Percentiles rank a stretch among this genome's conserved stretches.
phyloP scores from a whole-genome alignment of 2,329 filamentous ascomycete genomes.

The Alternaria sp. region DNA sequence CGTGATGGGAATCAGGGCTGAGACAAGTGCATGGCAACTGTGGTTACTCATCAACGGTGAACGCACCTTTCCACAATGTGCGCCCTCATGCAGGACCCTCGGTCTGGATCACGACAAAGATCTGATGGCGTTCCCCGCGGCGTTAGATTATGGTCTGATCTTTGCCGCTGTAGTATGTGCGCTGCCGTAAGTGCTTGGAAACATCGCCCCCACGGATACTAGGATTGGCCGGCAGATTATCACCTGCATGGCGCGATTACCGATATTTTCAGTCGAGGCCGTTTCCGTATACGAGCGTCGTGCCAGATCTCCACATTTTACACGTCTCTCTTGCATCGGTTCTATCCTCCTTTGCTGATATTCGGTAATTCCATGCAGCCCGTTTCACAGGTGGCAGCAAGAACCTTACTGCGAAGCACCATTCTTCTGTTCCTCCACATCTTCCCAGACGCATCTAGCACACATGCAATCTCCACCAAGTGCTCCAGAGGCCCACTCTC shows the following conservation, averaged over 20 bases:
- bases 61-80: conserved; percentile 3
- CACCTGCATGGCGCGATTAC: conserved; percentile 1
- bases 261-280: background rate
- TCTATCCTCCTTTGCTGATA: background rate
- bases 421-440: conserved; percentile 13
- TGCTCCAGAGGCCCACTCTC: conserved; percentile 88
- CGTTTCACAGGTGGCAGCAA: background rate
- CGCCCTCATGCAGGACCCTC: conserved; percentile 8
- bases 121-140: background rate
- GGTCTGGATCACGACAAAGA: background rate
- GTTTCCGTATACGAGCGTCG: conserved; percentile 5
- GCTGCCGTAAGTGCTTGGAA: background rate
- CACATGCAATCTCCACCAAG: conserved; percentile 92
- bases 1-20: background rate
- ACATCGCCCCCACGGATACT: background rate
- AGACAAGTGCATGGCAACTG: conserved; percentile 3
- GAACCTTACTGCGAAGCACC: conserved; percentile 1
- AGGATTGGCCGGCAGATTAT: background rate
- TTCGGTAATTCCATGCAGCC: background rate
- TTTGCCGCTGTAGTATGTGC: conserved; percentile 1
- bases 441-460: conserved; percentile 79
- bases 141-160: conserved; percentile 7
- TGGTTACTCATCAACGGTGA: background rate
- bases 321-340: background rate
- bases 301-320: conserved; percentile 11